Conservation (phyloP, 108 stramenopile genomes). For the Nitzschia sp. region DNA sequence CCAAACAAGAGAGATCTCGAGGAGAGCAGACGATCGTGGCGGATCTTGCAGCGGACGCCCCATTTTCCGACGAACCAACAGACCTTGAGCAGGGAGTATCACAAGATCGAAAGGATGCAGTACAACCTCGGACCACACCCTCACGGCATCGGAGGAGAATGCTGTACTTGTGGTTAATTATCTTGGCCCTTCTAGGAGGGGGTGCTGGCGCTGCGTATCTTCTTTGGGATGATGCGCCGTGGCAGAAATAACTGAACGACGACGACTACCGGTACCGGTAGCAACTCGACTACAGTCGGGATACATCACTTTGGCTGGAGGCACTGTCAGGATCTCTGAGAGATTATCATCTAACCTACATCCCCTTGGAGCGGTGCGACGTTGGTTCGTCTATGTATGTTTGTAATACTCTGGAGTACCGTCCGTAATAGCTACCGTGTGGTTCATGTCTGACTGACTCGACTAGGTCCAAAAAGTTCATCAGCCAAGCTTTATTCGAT, state of each 20-base stretch:
- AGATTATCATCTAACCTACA: no score
- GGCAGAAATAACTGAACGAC: constrained; percentile 4
- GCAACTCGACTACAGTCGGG: no score
- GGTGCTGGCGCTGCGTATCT: constrained; percentile 7
- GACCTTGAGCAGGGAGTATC: neutral
- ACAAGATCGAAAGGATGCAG: neutral
- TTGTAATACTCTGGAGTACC: no score
- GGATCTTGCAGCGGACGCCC: neutral
- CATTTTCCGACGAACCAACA: neutral
- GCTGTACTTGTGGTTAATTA: neutral
- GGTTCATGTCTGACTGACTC: no score
- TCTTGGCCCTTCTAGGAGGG: constrained; percentile 4
- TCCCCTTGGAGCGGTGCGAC: no score
- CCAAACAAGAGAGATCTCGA: neutral
- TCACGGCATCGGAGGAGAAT: neutral
- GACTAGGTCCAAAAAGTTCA: no score
- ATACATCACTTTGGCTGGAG: no score
- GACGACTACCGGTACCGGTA: no score
- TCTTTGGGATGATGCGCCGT: constrained; percentile 10
- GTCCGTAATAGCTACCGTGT: no score
- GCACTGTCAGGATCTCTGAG: no score
- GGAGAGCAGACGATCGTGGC: neutral
- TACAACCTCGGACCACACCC: neutral
- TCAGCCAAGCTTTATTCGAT: no score
- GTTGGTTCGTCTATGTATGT: no score